Evolutionary conservation across 164 flowering plant genomes (phyloP).

Genomic region (Annona squamosa): DNA sequence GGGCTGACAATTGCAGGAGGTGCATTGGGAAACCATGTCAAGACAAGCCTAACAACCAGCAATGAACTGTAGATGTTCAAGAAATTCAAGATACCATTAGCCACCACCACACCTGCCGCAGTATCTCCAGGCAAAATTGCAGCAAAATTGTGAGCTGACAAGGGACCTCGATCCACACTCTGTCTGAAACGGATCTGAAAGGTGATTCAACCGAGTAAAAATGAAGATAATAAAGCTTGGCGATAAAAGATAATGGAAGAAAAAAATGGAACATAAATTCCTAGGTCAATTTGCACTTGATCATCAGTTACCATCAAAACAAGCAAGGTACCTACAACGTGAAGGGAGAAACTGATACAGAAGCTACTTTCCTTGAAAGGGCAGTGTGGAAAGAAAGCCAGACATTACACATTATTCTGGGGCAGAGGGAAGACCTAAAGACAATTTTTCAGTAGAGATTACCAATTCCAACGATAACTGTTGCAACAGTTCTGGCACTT

Average conservation of each 20-base stretch:
- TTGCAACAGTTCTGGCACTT: not conserved
- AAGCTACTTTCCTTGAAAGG: not conserved
- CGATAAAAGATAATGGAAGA: not conserved
- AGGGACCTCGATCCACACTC: constrained; percentile 19
- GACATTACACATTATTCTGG: not conserved
- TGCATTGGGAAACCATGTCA: constrained; percentile 95
- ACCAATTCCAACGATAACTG: not conserved
- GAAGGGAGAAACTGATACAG: not conserved
- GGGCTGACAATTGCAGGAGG: constrained; percentile 92
- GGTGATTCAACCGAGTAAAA: constrained; percentile 1
- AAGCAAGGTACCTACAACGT: not conserved
- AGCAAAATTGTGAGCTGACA: constrained; percentile 60
- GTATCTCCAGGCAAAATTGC: constrained; percentile 92
- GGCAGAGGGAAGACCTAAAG: not conserved
- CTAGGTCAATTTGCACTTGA: no score
- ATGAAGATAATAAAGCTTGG: not conserved
- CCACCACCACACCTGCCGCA: constrained; percentile 80
- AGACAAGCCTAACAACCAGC: constrained; percentile 76
- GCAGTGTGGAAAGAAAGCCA: not conserved
- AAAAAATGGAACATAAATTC: not conserved
- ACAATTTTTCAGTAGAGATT: not conserved
- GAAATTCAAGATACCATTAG: constrained; percentile 78
- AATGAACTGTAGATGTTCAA: constrained; percentile 77
- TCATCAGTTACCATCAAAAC: not conserved
- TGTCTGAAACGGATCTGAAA: constrained; percentile 44